These are phyloP conservation scores for Pezicula carpinea DNA, from an alignment of 2,329 filamentous ascomycete genomes.

Conservation along the genomic window DNA sequence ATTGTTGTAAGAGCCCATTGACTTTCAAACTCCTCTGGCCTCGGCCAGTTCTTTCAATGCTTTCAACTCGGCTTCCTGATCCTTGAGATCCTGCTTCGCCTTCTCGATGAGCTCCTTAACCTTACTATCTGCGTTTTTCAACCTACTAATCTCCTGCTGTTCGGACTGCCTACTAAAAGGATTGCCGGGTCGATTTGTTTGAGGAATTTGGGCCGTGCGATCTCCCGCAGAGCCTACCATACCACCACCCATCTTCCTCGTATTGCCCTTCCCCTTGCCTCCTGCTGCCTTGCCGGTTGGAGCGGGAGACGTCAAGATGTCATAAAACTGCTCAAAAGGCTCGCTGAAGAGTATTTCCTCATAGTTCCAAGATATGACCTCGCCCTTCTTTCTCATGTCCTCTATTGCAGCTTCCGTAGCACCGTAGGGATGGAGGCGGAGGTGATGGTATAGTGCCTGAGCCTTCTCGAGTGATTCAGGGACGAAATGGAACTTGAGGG, in stretches of 20 bases:
- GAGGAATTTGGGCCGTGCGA: slow-evolving; percentile 71
- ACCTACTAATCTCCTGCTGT: slow-evolving; percentile 54
- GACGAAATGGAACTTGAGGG: slow-evolving; percentile 90
- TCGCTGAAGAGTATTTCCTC: slow-evolving; percentile 98
- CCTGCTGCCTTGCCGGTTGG: slow-evolving; percentile 39
- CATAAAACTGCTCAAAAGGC: slow-evolving; percentile 87
- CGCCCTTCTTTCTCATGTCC: slow-evolving; percentile 51
- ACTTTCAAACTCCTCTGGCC: too few relatives aligned
- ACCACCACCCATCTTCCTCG: slow-evolving; percentile 34
- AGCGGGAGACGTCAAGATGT: slow-evolving; percentile 69
- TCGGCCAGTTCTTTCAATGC: slow-evolving; percentile 12
- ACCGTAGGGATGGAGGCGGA: slow-evolving; percentile 88
- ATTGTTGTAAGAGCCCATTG: too few relatives aligned
- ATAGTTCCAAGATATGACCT: slow-evolving; percentile 76
- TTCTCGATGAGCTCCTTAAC: slow-evolving; percentile 42
- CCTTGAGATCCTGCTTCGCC: slow-evolving; percentile 17
- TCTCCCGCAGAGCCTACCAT: slow-evolving; percentile 43
- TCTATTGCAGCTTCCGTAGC: slow-evolving; percentile 67
- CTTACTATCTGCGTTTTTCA: slow-evolving; percentile 59
- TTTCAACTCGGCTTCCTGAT: slow-evolving; percentile 20
- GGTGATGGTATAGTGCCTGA: slow-evolving; percentile 88
- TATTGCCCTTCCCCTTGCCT: slow-evolving; percentile 53
- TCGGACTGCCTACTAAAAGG: slow-evolving; percentile 73
- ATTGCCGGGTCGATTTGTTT: slow-evolving; percentile 59
- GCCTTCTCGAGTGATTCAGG: slow-evolving; percentile 87